Evolutionary conservation across 176 grass and related monocot genomes (phyloP), one percentile per base, ranked within the genome.

Genomic region (Musa beccarii): DNA sequence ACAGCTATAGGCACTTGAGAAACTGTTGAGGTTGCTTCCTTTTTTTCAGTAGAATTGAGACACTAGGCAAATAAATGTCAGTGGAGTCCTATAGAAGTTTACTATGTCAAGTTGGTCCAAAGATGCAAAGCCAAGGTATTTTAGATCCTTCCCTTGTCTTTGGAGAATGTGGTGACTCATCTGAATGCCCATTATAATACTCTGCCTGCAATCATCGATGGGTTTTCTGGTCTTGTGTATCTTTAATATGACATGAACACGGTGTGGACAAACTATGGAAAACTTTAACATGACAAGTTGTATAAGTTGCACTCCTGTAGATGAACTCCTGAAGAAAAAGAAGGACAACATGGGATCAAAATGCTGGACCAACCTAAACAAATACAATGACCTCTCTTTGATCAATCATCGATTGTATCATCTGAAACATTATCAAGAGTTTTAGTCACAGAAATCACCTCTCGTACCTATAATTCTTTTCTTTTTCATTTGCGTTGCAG

Each of bases 1-100:
- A 61, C 57, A 63, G 84, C 54, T 80, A 63, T 72, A 76, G 75
- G 73, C 74, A 82, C 79, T 78, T 78, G 76, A 85, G 59, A 59
- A 54, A 28, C 66, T 81, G 65, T 72, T 83, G 59, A 57, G 69
- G 28, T 80, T 34, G 56, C 19, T 16, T 24, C 56, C 22, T 64
- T 53, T 53, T 54, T 20, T 53, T 50, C 22, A 63, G 13, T 2
- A 80, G 11, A 53, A 28, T 63, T 80, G 68, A 11, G 73, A 21
- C 10, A 55, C 21, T 51, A 64, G 26, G 15, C 10, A 12, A 73
- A 28, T 11, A 73, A 80, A 8, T 72, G 51, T 51, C 43, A 73
- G 62, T 56, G 19, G 43, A 26, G 0, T 49, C 17, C 49, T 64
- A 52, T 9, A 19, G 4, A n/a, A 70, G 13, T 26, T 21, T 65